These are phyloP conservation scores for Collybia nuda DNA, from an alignment of 768 basidiomycete genomes.

Conservation along the genomic window DNA sequence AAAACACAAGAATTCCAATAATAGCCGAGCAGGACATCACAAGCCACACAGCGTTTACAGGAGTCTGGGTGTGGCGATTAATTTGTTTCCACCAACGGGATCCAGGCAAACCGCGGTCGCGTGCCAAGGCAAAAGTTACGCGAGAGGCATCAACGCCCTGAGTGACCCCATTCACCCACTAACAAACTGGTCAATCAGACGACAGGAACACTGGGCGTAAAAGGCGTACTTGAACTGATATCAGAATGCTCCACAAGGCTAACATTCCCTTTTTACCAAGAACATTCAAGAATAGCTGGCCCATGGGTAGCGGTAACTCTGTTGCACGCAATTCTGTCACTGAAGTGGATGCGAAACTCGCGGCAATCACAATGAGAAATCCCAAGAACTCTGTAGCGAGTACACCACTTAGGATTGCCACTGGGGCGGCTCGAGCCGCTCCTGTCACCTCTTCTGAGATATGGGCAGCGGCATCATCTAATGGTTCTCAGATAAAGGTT, in stretches of 20 bases:
- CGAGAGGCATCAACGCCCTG: conserved; percentile 76
- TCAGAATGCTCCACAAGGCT: conserved; percentile 68
- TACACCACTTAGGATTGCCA: conserved; percentile 67
- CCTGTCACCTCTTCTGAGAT: conserved; percentile 71
- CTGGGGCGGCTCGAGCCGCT: conserved; percentile 62
- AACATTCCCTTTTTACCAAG: conserved; percentile 72
- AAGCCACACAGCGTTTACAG: conserved; percentile 76
- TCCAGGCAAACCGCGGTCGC: conserved; percentile 72
- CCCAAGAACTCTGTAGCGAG: conserved; percentile 57
- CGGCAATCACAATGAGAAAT: conserved; percentile 64
- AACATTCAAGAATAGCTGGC: conserved; percentile 66
- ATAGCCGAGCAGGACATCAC: conserved; percentile 57
- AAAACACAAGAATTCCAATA: conserved; percentile 67
- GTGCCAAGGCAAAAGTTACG: conserved; percentile 68
- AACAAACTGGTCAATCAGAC: neutral
- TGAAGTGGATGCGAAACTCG: conserved; percentile 64
- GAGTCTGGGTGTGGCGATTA: conserved; percentile 59
- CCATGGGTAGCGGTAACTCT: conserved; percentile 64
- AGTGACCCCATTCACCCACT: conserved; percentile 75
- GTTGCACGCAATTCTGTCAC: conserved; percentile 49
- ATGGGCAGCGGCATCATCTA: conserved; percentile 77
- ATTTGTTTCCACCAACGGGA: conserved; percentile 69
- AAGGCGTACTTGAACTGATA: conserved; percentile 46
- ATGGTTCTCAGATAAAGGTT: conserved; percentile 1
- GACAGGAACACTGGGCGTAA: neutral